A percentile compares a stretch with the other conserved stretches of the same genome.
These are phyloP conservation scores for Thelonectria olida DNA, from an alignment of 2,329 filamentous ascomycete species.

Conservation along the genomic window DNA sequence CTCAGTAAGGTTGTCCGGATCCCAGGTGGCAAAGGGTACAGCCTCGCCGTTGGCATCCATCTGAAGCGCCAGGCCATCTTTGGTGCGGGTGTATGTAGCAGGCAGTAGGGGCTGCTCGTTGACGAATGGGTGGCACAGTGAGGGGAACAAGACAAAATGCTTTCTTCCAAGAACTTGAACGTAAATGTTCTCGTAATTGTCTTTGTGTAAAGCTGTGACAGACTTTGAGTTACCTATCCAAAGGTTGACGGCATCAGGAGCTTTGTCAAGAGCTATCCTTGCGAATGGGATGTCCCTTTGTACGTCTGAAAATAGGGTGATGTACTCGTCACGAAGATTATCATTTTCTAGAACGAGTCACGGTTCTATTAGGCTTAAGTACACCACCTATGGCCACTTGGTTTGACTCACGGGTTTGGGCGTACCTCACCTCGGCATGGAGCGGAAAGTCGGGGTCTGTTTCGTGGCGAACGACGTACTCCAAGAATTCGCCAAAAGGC, in stretches of 20 bases:
- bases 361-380: neutral
- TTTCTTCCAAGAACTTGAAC: slow-evolving; percentile 79
- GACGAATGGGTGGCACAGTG: slow-evolving; percentile 74
- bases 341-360: slow-evolving; percentile 70
- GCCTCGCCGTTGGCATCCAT: slow-evolving; percentile 46
- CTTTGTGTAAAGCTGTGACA: slow-evolving; percentile 78
- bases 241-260: slow-evolving; percentile 81
- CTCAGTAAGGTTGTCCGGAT: slow-evolving; percentile 67
- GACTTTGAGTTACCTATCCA: slow-evolving; percentile 82
- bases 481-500: slow-evolving; percentile 69
- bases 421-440: slow-evolving; percentile 69
- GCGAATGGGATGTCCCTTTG: slow-evolving; percentile 75
- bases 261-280: slow-evolving; percentile 71
- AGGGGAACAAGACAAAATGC: slow-evolving; percentile 79
- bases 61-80: slow-evolving; percentile 41
- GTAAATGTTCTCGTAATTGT: slow-evolving; percentile 88
- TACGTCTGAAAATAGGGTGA: slow-evolving; percentile 68
- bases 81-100: slow-evolving; percentile 65
- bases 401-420: slow-evolving; percentile 72
- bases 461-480: slow-evolving; percentile 69
- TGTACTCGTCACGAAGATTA: slow-evolving; percentile 80
- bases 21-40: slow-evolving; percentile 78
- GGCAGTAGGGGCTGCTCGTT: slow-evolving; percentile 67
- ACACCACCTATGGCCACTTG: neutral
- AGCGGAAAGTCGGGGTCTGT: slow-evolving; percentile 43